Base-by-base conservation (phyloP, 805 yeast species). In the Yarrowia hollandica region DNA sequence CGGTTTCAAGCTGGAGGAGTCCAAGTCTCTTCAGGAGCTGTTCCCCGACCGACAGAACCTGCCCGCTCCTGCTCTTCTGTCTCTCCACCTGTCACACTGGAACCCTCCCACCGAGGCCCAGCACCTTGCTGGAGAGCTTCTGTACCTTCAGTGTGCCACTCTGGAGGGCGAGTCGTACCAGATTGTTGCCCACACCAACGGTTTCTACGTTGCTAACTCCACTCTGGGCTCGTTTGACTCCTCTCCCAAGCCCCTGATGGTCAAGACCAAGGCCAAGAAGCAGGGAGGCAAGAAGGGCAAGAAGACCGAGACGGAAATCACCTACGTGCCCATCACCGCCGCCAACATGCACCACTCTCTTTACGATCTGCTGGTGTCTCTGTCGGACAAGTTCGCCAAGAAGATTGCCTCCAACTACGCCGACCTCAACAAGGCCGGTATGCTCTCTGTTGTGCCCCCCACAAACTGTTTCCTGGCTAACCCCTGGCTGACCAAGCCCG, bases 131-230 rank as follows among this genome's bases (percentile, higher is more conserved):
- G 98, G 98, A 22, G 96, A 91, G 68, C 76, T 91, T 65, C 75
- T 86, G 60, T 92, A 92, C 71, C 75, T 94, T 67, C 81, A 81
- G 60, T 77, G 83, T 38, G 85, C 82, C 66, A 88, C 97, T 46
- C 75, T 88, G 64, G 98, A 94, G 72, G 86, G 86, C 65, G 95
- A 88, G 68, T 80, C 80, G 25, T 81, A 79, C 71, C 86, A 88
- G 66, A 81, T 92, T 65, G 90, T 97, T 7, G 84, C 92, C 61
- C 83, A 85, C 60, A 79, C 83, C 42, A 72, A 85, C 39, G 99
- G 99, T 0, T 92, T 89, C 71, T 88, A 74, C 67, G 83, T 90
- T 48, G 87, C 86, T 73, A 84, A 78, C 67, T 84, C 86, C 26
- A 79, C 95, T 9, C 77, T 79, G 28, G 76, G 80, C 33, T 81